These are phyloP conservation scores for Acer campestre DNA, from an alignment of 345 rosid genomes.

Conservation along the genomic window DNA sequence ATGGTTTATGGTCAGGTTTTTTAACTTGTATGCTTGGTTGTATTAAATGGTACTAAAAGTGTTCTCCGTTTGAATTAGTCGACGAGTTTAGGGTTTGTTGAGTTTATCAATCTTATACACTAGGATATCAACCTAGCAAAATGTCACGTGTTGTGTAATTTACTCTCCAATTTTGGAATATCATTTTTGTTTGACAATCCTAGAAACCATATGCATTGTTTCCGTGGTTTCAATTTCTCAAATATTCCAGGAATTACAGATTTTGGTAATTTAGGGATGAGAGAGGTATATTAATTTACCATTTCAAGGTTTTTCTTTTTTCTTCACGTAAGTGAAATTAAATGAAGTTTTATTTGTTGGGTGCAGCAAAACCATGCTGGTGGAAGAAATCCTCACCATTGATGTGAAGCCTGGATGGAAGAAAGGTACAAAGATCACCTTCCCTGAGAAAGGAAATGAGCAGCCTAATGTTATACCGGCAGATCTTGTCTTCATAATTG, in stretches of 20 bases:
- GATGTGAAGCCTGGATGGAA: conserved; percentile 62
- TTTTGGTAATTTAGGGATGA: neutral
- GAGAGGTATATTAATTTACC: neutral
- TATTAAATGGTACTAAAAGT: neutral
- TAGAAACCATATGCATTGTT: neutral
- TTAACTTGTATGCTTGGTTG: neutral
- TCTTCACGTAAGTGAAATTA: neutral
- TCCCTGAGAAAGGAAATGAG: conserved; percentile 53
- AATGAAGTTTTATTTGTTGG: neutral
- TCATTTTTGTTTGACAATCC: neutral
- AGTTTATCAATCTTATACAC: neutral
- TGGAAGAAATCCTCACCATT: conserved; percentile 47
- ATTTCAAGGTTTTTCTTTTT: neutral
- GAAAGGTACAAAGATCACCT: conserved; percentile 59
- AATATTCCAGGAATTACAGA: neutral
- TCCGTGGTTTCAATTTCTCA: neutral
- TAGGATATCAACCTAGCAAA: neutral
- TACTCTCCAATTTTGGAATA: too few species aligned
- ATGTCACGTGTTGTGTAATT: too few species aligned
- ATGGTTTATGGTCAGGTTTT: neutral
- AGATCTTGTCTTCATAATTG: conserved; percentile 55
- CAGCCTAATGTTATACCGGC: conserved; percentile 46
- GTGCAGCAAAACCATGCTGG: conserved; percentile 39
- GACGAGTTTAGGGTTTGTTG: neutral
- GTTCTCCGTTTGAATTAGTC: neutral